Evolutionary conservation across 208 protist species (phyloP).

Genomic region (Trypanosoma platydactyli): DNA sequence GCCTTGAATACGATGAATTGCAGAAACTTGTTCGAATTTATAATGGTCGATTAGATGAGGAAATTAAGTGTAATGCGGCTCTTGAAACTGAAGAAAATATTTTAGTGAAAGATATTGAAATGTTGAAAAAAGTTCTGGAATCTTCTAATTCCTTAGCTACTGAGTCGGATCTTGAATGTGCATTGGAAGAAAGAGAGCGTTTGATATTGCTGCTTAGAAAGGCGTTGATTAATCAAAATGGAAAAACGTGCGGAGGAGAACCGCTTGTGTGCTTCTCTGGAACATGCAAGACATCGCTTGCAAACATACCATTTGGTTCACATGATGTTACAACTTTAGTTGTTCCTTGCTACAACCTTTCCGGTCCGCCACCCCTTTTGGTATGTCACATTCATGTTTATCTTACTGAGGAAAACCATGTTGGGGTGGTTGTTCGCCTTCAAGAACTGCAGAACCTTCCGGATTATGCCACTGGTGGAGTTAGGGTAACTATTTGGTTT

Average conservation of each 20-base stretch:
- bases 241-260: not conserved
- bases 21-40: constrained; percentile 35
- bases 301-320: constrained; percentile 35
- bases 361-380: constrained; percentile 47
- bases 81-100: constrained; percentile 19
- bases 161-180: constrained; percentile 22
- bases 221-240: not conserved
- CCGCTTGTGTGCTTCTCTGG: constrained; percentile 44
- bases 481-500: constrained; percentile 55
- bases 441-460: constrained; percentile 49
- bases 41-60: constrained; percentile 22
- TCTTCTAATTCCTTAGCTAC: constrained; percentile 26
- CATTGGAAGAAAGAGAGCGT: constrained; percentile 31
- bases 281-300: constrained; percentile 47
- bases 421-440: constrained; percentile 39
- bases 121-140: constrained; percentile 23
- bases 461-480: constrained; percentile 45
- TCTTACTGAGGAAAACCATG: constrained; percentile 31
- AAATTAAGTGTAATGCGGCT: constrained; percentile 21
- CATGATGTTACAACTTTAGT: constrained; percentile 46
- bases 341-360: constrained; percentile 42
- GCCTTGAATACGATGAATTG: constrained; percentile 70
- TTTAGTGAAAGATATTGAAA: constrained; percentile 28
- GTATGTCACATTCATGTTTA: constrained; percentile 39
- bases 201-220: constrained; percentile 25